A percentile compares a stretch with the other conserved stretches of the same genome.
Evolutionary conservation across 352 stramenopile genomes (phyloP).

Genomic region (Phytophthora agathidicida): DNA sequence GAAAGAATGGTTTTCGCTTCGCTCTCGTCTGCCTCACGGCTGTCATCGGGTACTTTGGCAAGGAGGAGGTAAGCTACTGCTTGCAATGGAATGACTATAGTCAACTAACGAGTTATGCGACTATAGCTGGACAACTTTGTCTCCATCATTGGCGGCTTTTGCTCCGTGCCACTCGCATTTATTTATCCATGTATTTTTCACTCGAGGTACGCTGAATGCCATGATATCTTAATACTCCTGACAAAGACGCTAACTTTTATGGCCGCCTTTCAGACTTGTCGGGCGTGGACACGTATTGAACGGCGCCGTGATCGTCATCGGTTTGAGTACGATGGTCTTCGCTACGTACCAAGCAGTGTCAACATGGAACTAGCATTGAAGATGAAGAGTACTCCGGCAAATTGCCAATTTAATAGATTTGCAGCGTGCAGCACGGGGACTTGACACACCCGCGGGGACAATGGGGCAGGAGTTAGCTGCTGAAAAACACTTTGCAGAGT

Average conservation of each 20-base stretch:
- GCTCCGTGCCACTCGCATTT: constrained; percentile 69
- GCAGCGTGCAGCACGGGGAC: no score
- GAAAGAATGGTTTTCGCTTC: constrained; percentile 70
- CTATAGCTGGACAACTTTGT: constrained; percentile 66
- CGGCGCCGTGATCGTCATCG: constrained; percentile 42
- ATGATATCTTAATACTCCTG: no score
- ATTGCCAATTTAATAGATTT: no score
- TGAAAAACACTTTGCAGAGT: not conserved
- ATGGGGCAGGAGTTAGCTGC: no score
- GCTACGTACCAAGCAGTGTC: constrained; percentile 51
- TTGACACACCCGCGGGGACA: no score
- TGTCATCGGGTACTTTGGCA: constrained; percentile 63
- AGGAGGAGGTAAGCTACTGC: constrained; percentile 37
- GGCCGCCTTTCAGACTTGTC: constrained; percentile 33
- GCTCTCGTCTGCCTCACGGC: constrained; percentile 63
- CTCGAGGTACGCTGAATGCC: constrained; percentile 28
- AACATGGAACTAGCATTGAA: constrained; percentile 46
- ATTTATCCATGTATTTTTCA: constrained; percentile 77
- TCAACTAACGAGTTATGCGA: no score
- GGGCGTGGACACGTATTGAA: constrained; percentile 48
- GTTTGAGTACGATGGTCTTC: constrained; percentile 58
- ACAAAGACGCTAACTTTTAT: constrained; percentile 4
- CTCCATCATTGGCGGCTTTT: constrained; percentile 69
- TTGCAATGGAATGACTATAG: not conserved
- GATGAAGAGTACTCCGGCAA: no score